Base-by-base conservation (phyloP, 768 basidiomycete genomes). In the Boletus subparvulus region DNA sequence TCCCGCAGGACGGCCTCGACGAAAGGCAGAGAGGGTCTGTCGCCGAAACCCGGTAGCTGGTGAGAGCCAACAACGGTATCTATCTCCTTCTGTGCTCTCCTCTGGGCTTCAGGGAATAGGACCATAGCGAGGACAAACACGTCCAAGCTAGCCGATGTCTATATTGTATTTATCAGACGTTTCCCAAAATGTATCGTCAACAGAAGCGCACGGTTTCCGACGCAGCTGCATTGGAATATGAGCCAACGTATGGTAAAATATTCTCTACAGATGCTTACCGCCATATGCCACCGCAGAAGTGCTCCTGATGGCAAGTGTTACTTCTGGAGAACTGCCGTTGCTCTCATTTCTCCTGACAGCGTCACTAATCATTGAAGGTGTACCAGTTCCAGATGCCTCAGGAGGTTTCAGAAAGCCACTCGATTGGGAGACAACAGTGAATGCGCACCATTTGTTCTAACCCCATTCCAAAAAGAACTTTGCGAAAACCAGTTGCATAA, bases 91-190 rank as follows among this genome's bases (percentile, higher is more conserved):
- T 69, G 69, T 24, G 62, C 67, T 51, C 47, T 65, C 43, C 26
- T 55, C 43, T 65, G 67, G 5, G 40, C 61, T 17, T 63, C 65
- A 6, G 69, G 69, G n/a, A 60, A 65, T 47, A 70, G 50, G 35
- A 66, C 59, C 69, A 70, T 70, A 11, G 65, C 59, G 14, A 71
- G 69, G n/a, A 71, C 26, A 50, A 71, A 67, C 13, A 68, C 52
- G 0, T 56, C 47, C 46, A 69, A 47, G 16, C 44, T 58, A 17
- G 44, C 52, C 10, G 67, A 60, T 21, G 69, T 70, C 68, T 70
- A 19, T 17, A 42, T 41, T 37, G 2, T 21, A 33, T 2, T 32
- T 13, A 17, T 61, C 12, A 59, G 40, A 26, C 52, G n/a, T 6
- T 47, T 39, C 26, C 5, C 13, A 7, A 21, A 28, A 42, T 11